Conservation (phyloP, 2,329 filamentous ascomycete genomes). For the Paecilomyces variotii region DNA sequence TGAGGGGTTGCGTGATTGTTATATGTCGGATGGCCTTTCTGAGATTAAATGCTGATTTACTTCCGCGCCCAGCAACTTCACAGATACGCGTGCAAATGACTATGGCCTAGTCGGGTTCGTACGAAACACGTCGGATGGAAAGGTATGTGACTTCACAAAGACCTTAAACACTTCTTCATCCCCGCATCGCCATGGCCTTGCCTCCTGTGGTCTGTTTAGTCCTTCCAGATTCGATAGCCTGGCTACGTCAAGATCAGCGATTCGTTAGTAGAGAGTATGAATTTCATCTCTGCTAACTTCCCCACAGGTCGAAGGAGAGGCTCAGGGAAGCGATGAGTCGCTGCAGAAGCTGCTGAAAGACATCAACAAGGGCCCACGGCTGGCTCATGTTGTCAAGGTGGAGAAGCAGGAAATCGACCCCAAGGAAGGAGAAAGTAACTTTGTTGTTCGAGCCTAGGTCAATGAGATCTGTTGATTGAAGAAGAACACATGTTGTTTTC, state of each 20-base stretch:
- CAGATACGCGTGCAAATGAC: constrained; percentile 34
- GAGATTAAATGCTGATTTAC: not conserved
- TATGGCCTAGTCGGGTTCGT: constrained; percentile 43
- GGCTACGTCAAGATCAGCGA: not conserved
- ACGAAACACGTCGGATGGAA: constrained; percentile 39
- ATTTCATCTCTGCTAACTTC: not conserved
- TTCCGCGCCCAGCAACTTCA: constrained; percentile 27
- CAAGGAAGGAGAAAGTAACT: constrained; percentile 60
- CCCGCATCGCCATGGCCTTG: not conserved
- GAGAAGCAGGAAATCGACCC: constrained; percentile 60
- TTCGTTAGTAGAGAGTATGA: not conserved
- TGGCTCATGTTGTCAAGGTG: constrained; percentile 65
- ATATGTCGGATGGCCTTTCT: not conserved
- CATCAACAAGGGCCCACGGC: constrained; percentile 64
- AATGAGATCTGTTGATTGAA: not conserved
- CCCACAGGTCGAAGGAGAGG: constrained; percentile 75
- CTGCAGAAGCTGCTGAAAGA: constrained; percentile 66
- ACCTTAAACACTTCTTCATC: not conserved
- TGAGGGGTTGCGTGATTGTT: not conserved
- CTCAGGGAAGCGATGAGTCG: constrained; percentile 61
- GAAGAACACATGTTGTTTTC: not conserved
- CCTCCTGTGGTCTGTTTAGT: not conserved
- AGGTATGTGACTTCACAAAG: constrained; percentile 18
- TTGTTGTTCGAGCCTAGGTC: constrained; percentile 41
- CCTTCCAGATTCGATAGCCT: not conserved